Base-by-base conservation (phyloP, 2,329 filamentous ascomycete species). In the Davidsoniella neocaledoniae region DNA sequence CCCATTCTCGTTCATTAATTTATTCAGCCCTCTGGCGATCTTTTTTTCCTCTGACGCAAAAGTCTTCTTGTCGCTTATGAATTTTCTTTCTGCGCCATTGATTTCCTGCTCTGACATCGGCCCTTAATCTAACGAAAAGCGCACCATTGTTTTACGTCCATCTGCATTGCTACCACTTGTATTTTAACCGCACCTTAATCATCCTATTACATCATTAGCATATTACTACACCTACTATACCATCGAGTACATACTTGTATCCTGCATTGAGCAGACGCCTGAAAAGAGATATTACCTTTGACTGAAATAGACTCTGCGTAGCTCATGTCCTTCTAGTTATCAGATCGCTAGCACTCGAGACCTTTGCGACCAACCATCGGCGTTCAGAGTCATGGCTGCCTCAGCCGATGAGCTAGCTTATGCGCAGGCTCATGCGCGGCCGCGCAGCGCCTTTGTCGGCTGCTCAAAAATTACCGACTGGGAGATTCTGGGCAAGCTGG, bases 401-500 rank as follows among this genome's bases (percentile, higher is more conserved):
- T 48, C 50, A 12, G 36, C 29, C 19, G 48, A 40, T 5, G 48
- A 53, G 29, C 67, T 70, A 54, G 66, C 70, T 6, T 79, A 76
- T 61, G 75, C 76, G 36, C 61, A 70, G n/a, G 68, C 69, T 48
- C 71, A 77, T 59, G 65, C 69, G 61, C 73, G 73, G 53, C 70
- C 69, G 44, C 68, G 66, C 59, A 66, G 65, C 53, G 81, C 75
- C 56, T 98, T 93, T 63, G 71, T 72, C 48, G 91, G 91, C 54
- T 95, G 90, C 69, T 91, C 87, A 45, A 78, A 76, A 59, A 87
- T 93, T 56, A 68, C 70, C 57, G 82, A 87, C 57, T 93, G 91
- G 63, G 83, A 88, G 57, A 69, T 91, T 37, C 67, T 83, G 57
- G 79, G 79, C 48, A 93, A 93, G 66, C 76, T 98, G 50, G 90